Evolutionary conservation across 768 basidiomycete genomes (phyloP), one percentile per base, ranked within the genome.

Genomic region (Hericium alpestre): DNA sequence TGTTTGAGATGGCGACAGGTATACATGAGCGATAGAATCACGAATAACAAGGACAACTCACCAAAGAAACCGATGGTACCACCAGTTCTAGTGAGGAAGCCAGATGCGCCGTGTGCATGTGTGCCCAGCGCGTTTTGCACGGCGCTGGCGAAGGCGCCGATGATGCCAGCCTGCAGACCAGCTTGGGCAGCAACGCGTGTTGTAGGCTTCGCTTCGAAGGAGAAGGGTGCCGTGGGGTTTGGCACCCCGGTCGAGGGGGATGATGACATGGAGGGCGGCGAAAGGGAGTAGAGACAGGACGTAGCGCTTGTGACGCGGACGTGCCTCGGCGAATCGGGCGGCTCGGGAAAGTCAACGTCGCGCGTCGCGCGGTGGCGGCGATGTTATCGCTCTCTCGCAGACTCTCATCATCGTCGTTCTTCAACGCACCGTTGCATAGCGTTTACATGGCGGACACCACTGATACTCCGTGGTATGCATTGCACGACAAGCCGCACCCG

Each of bases 41-140:
- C 32, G 32, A 7, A 53, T 12, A 38, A 25, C 23, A 25, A 18
- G n/a, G 9, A 51, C 0, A 15, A 37, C 49, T 22, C 49, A 96
- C 94, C 88, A 66, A 96, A 95, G 69, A 92, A 82, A 11, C 89
- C 93, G 68, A 95, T 91, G 3, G 93, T 90, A 38, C 88, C 83
- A 57, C 93, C 93, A 37, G 86, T 90, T 61, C 93, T 78, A 54
- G 91, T 91, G 63, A 93, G 67, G 70, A 96, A 82, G 63, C 93
- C 93, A 72, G 84, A 77, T 56, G 89, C 90, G 65, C 90, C 93
- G 62, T 78, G 76, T 41, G 81, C 79, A 72, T 91, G 93, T 61
- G 73, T 78, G 47, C 81, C 83, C 58, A 93, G 74, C 27, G 87
- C 88, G 78, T 90, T 94, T 73, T 91, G 90, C 53, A 81, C 76